Conservation (phyloP, 202 grass and related monocot species). For the Setaria italica region DNA sequence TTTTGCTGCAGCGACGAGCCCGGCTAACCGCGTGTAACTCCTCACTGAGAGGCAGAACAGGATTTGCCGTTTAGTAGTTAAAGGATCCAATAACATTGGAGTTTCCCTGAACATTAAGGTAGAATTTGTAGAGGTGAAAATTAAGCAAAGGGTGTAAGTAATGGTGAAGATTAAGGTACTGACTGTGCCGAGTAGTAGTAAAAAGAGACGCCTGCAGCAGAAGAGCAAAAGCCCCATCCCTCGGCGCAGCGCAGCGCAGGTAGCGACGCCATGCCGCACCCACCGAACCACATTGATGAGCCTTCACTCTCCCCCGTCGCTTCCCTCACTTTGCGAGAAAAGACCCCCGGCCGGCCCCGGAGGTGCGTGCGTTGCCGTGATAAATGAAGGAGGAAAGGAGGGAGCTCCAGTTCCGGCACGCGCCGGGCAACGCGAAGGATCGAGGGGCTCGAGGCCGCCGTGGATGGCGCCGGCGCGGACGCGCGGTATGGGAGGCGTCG, state of each 20-base stretch:
- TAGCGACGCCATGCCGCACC: constrained; percentile 30
- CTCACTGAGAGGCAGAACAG: neutral
- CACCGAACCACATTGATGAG: constrained; percentile 59
- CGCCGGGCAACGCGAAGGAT: neutral
- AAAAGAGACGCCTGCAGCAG: neutral
- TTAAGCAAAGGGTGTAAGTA: no score
- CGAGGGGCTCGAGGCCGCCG: constrained; percentile 7
- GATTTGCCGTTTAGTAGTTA: no score
- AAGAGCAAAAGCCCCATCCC: neutral
- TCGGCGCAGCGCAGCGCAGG: neutral
- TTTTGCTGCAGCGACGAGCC: no score
- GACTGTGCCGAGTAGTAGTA: neutral
- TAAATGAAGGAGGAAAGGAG: constrained; percentile 1
- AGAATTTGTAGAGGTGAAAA: no score
- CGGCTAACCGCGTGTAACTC: constrained; percentile 11
- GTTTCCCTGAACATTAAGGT: neutral
- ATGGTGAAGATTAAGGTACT: no score
- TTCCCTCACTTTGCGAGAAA: constrained; percentile 14
- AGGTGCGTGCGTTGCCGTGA: constrained; percentile 10
- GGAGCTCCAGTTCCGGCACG: neutral
- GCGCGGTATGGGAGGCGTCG: neutral
- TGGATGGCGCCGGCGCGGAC: neutral
- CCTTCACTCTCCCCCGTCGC: constrained; percentile 29
- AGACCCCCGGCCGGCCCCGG: neutral
- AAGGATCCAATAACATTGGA: neutral